These are phyloP conservation scores for Flueggea neowawraea DNA, from an alignment of 441 rosid species.

Conservation along the genomic window DNA sequence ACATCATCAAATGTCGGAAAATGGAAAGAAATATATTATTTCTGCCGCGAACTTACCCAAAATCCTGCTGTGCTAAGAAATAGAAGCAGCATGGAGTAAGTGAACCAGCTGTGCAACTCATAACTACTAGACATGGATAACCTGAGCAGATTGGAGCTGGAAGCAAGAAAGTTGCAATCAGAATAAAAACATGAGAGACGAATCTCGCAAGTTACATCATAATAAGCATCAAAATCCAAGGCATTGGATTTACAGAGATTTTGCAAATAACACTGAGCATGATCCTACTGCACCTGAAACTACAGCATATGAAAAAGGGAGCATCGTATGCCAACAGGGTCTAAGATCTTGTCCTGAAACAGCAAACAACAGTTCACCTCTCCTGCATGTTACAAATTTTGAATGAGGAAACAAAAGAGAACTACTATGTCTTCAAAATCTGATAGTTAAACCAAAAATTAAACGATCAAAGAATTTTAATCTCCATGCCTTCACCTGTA, in stretches of 20 bases:
- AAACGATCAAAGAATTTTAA: neutral
- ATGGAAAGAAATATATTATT: constrained; percentile 3
- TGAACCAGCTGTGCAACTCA: constrained; percentile 93
- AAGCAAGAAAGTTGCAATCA: constrained; percentile 13
- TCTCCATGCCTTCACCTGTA: constrained; percentile 54
- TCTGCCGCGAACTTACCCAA: constrained; percentile 54
- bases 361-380: constrained; percentile 75
- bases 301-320: constrained; percentile 94
- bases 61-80: constrained; percentile 98
- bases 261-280: constrained; percentile 94
- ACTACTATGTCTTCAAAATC: neutral
- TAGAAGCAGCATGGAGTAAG: constrained; percentile 89
- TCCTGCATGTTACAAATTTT: constrained; percentile 45
- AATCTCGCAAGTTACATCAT: neutral
- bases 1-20: constrained; percentile 7
- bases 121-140: constrained; percentile 90
- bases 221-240: constrained; percentile 7
- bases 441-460: neutral
- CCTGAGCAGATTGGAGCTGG: constrained; percentile 82
- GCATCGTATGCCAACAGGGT: constrained; percentile 81
- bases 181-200: constrained; percentile 11
- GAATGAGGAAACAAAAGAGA: constrained; percentile 6
- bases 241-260: constrained; percentile 78
- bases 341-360: constrained; percentile 68
- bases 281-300: constrained; percentile 99